Percentiles rank a stretch among this genome's conserved stretches.
Conservation (phyloP, 2,329 filamentous ascomycete genomes). For the Cordyceps fumosorosea region DNA sequence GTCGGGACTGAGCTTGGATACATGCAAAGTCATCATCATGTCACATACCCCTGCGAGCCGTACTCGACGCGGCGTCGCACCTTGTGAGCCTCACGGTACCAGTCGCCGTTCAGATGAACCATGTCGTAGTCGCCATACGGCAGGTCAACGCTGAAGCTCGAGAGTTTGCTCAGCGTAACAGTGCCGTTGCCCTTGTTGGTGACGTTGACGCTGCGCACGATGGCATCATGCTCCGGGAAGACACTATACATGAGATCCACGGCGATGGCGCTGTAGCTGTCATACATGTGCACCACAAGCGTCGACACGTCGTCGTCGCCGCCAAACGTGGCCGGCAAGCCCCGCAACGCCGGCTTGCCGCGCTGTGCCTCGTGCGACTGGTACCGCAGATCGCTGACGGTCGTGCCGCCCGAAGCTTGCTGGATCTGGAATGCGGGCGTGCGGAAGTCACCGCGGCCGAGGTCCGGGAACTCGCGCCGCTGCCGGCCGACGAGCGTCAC, state of each 20-base stretch:
- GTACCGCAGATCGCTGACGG: conserved; percentile 52
- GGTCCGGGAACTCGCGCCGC: conserved; percentile 57
- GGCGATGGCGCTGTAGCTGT: conserved; percentile 50
- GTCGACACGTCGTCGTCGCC: conserved; percentile 50
- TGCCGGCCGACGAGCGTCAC: conserved; percentile 41
- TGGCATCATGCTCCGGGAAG: conserved; percentile 54
- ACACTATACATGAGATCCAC: conserved; percentile 57
- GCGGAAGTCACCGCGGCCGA: conserved; percentile 57
- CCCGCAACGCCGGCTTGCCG: conserved; percentile 50
- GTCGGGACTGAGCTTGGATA: no score
- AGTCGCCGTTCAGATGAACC: conserved; percentile 56
- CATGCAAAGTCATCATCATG: background rate
- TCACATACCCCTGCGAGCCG: conserved; percentile 44
- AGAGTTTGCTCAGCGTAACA: conserved; percentile 49
- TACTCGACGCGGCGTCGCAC: conserved; percentile 49
- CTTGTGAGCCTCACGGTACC: conserved; percentile 51
- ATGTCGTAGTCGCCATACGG: conserved; percentile 55
- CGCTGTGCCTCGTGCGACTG: conserved; percentile 46
- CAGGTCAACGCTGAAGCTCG: conserved; percentile 56
- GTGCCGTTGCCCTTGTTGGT: conserved; percentile 49
- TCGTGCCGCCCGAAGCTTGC: conserved; percentile 48
- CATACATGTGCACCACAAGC: conserved; percentile 49
- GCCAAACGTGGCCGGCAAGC: conserved; percentile 55
- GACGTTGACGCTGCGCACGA: conserved; percentile 54
- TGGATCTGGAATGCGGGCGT: conserved; percentile 54